Conservation (phyloP, 768 basidiomycete species). For the Lyophyllum shimeji region DNA sequence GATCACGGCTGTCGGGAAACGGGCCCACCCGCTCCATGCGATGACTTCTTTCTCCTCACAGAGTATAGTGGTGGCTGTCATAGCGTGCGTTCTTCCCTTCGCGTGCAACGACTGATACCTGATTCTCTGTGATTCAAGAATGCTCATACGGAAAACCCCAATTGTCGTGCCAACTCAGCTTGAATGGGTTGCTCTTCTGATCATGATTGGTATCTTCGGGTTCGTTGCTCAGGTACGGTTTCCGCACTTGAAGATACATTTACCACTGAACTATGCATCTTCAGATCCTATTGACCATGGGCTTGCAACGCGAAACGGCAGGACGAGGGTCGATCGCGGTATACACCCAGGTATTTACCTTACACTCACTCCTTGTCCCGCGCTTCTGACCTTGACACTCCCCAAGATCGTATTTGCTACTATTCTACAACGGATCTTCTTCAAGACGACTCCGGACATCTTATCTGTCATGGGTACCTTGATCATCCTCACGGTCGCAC, state of each 20-base stretch:
- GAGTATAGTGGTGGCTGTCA: constrained; percentile 41
- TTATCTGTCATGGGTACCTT: constrained; percentile 61
- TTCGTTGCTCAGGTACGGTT: constrained; percentile 53
- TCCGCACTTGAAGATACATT: constrained; percentile 5
- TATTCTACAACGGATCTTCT: constrained; percentile 63
- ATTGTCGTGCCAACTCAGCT: constrained; percentile 45
- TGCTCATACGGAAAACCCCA: constrained; percentile 38
- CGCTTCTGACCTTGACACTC: background rate
- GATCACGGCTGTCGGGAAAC: constrained; percentile 65
- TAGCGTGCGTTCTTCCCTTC: constrained; percentile 17
- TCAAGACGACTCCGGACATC: constrained; percentile 55
- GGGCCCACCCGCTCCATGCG: constrained; percentile 74
- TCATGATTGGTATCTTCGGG: constrained; percentile 53
- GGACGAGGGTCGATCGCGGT: constrained; percentile 61
- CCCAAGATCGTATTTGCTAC: constrained; percentile 65
- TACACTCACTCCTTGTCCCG: background rate
- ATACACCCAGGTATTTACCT: constrained; percentile 32
- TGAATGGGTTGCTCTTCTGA: constrained; percentile 45
- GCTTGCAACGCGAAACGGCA: constrained; percentile 42
- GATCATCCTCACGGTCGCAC: constrained; percentile 63
- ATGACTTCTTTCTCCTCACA: constrained; percentile 65
- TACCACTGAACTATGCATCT: background rate
- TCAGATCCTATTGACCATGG: constrained; percentile 55
- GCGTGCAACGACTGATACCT: background rate
- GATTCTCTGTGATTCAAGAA: constrained; percentile 28